These are phyloP conservation scores for Haplosporangium gracile DNA, from an alignment of 192 early-diverging fungal genomes.

Conservation along the genomic window DNA sequence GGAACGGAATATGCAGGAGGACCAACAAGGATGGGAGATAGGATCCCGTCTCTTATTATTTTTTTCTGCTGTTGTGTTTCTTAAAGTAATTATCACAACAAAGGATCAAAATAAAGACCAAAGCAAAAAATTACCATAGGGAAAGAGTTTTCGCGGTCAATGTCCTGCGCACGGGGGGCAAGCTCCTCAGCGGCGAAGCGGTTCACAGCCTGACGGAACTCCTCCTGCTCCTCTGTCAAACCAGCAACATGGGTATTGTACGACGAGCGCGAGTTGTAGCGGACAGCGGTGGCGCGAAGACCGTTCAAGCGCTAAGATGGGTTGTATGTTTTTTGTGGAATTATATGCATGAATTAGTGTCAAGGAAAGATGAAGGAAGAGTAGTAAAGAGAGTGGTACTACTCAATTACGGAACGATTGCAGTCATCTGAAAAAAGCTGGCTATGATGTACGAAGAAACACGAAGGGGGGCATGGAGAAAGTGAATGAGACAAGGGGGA, in stretches of 20 bases:
- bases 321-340: neutral
- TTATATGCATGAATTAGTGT: neutral
- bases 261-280: slow-evolving; percentile 46
- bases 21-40: neutral
- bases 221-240: slow-evolving; percentile 76
- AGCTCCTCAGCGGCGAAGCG: slow-evolving; percentile 88
- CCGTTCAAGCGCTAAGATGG: slow-evolving; percentile 31
- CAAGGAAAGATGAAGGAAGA: no score
- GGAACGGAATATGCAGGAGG: neutral
- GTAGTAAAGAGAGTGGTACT: no score
- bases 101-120: neutral
- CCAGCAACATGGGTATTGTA: slow-evolving; percentile 86
- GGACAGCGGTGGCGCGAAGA: slow-evolving; percentile 32
- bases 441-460: neutral
- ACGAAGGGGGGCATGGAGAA: neutral
- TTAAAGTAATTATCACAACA: neutral
- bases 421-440: no score
- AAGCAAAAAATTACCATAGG: slow-evolving; percentile 69
- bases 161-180: slow-evolving; percentile 79
- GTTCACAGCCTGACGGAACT: slow-evolving; percentile 81
- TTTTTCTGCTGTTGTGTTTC: neutral
- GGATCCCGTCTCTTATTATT: neutral
- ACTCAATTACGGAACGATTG: no score
- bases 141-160: slow-evolving; percentile 90
- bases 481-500: neutral